phyloP scores from a whole-genome alignment of 23 red algal genomes.

The Cyanidium caldarium region DNA sequence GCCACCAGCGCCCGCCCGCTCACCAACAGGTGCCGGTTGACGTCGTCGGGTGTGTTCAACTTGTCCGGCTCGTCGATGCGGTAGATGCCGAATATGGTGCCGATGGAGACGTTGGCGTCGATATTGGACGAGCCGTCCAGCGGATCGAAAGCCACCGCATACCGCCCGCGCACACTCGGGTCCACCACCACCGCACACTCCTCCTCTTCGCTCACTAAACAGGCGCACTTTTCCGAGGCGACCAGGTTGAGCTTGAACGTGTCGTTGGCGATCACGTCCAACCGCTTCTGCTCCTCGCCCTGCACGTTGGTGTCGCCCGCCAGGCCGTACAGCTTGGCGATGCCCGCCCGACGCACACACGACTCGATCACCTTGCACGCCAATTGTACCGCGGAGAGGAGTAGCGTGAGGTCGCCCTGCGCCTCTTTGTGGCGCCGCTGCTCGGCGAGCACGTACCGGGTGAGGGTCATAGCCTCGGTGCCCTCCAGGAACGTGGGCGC shows the following conservation, averaged over 20 bases:
- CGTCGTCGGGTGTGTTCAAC: slow-evolving; percentile 40
- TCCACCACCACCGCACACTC: slow-evolving; percentile 76
- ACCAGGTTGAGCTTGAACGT: slow-evolving; percentile 87
- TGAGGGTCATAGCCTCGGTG: slow-evolving; percentile 80
- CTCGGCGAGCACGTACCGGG: slow-evolving; percentile 79
- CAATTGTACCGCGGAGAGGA: slow-evolving; percentile 77
- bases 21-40: slow-evolving; percentile 46
- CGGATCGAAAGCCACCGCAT: slow-evolving; percentile 97
- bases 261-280: slow-evolving; percentile 98
- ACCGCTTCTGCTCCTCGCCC: slow-evolving; percentile 99
- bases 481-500: slow-evolving; percentile 65
- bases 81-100: slow-evolving; percentile 92
- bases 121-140: slow-evolving; percentile 93
- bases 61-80: slow-evolving; percentile 43
- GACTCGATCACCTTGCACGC: slow-evolving; percentile 93
- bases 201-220: slow-evolving; percentile 95
- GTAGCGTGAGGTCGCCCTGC: slow-evolving; percentile 59
- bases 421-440: slow-evolving; percentile 66
- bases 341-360: slow-evolving; percentile 84
- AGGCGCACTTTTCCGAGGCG: slow-evolving; percentile 50
- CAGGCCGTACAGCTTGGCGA: slow-evolving; percentile 85
- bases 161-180: slow-evolving; percentile 30
- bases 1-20: slow-evolving; percentile 60
- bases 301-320: slow-evolving; percentile 81
- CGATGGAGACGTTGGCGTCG: slow-evolving; percentile 99